A percentile compares a stretch with the other conserved stretches of the same genome.
phyloP scores from a whole-genome alignment of 108 stramenopile species.

The Skeletonema menzelii region DNA sequence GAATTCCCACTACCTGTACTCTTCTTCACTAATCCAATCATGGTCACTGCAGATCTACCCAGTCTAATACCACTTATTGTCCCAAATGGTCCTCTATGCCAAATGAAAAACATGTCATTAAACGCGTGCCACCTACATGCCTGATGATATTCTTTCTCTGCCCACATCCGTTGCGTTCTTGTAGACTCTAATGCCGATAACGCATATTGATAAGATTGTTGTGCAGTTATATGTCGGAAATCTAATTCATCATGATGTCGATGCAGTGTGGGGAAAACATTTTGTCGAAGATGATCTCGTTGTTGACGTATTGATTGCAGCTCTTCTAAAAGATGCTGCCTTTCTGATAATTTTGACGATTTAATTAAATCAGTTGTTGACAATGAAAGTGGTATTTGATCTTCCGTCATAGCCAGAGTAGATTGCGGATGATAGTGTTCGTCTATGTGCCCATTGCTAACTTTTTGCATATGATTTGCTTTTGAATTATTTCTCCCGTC shows the following conservation, averaged over 20 bases:
- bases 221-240: conserved; percentile 8
- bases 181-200: conserved; percentile 14
- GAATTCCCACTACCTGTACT: conserved; percentile 1
- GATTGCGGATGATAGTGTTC: neutral
- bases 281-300: conserved; percentile 15
- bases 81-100: conserved; percentile 78
- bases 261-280: conserved; percentile 5
- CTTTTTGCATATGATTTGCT: neutral
- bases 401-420: no score
- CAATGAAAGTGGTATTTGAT: neutral
- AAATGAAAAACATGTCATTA: conserved; percentile 82
- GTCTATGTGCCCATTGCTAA: neutral
- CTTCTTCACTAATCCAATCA: conserved; percentile 9
- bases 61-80: conserved; percentile 84
- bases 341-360: conserved; percentile 5
- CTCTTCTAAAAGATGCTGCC: conserved; percentile 22
- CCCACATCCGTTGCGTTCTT: conserved; percentile 9
- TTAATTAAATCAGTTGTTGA: neutral
- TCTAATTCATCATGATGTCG: conserved; percentile 24
- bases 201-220: conserved; percentile 23
- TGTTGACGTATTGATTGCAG: conserved; percentile 28
- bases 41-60: conserved; percentile 47
- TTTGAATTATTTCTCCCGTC: neutral
- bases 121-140: conserved; percentile 64
- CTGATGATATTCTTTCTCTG: conserved; percentile 24